Evolutionary conservation across 306 rosid species (phyloP).

Genomic region (Cyamopsis tetragonoloba): DNA sequence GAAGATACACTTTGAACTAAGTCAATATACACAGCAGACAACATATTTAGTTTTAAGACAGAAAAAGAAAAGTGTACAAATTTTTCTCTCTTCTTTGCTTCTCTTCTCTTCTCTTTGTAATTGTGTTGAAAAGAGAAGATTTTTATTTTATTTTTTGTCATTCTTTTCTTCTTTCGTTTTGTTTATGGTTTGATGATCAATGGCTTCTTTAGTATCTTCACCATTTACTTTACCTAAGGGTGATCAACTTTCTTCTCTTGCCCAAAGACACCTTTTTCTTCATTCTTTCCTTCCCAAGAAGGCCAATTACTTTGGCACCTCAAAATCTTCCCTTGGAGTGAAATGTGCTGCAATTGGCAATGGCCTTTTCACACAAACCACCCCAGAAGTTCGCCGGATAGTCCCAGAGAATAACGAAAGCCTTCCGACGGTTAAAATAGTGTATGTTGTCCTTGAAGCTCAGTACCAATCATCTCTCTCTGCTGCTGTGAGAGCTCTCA

Average conservation of each 20-base stretch:
- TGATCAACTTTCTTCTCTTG: constrained; percentile 60
- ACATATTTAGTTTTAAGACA: too few relatives aligned
- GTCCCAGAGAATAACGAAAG: constrained; percentile 57
- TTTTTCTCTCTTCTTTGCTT: too few relatives aligned
- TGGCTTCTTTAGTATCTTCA: constrained; percentile 83
- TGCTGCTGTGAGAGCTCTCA: constrained; percentile 74
- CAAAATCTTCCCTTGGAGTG: constrained; percentile 47
- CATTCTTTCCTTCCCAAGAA: constrained; percentile 87
- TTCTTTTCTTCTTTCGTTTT: too few relatives aligned
- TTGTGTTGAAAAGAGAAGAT: constrained; percentile 19
- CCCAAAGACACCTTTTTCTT: constrained; percentile 74
- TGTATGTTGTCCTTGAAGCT: constrained; percentile 91
- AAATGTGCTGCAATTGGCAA: constrained; percentile 84
- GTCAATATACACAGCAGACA: too few relatives aligned
- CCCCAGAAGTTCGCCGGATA: constrained; percentile 80
- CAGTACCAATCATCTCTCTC: constrained; percentile 93
- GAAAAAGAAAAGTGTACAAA: too few relatives aligned
- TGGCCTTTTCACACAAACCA: constrained; percentile 92
- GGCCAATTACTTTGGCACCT: constrained; percentile 20
- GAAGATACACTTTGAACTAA: too few relatives aligned
- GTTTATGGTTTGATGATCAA: constrained; percentile 39
- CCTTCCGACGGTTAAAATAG: constrained; percentile 78
- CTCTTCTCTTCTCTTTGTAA: not conserved
- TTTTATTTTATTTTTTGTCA: not conserved
- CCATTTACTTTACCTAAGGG: constrained; percentile 64